Base-by-base conservation (phyloP, 345 rosid genomes). In the Alliaria petiolata region DNA sequence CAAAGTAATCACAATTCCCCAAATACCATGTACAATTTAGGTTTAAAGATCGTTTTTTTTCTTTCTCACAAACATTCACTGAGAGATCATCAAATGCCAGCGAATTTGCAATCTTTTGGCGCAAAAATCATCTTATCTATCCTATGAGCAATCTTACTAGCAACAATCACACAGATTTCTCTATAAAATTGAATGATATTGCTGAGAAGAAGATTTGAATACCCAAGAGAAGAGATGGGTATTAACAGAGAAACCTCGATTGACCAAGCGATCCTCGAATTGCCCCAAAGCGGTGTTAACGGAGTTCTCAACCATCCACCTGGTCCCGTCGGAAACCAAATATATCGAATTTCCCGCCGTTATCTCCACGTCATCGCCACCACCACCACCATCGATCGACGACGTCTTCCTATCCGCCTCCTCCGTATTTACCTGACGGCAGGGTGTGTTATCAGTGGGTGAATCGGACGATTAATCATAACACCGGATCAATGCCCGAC, bases 401-500 rank as follows among this genome's bases (percentile, higher is more conserved):
- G 72, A 5, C 51, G 59, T 44, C 44, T 35, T 69, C 55, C 25
- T 47, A n/a, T 54, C 75, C 36, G 30, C 17, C 28, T 63, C 70
- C 14, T 47, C 57, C 68, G 46, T 25, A 51, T 64, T 7, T 52
- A 51, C 6, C 50, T 64, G 62, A 35, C 50, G 80, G 72, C 1
- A 2, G 25, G 65, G 80, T 0, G 67, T 1, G 45, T 47, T 36
- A 64, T 62, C 46, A 3, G 30, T 6, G 11, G 66, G 25, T 22
- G 43, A 35, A 69, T 73, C 4, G 83, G 71, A 13, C 89, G 83
- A 59, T 88, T 88, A n/a, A 88, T 79, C 70, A 83, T 90, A 42
- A 70, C 85, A 63, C 98, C 95, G 36, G 96, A 84, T 16, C 96
- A 95, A n/a, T 95, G 99, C 99, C 99, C 4, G 99, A 95, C 81